Percentiles rank a stretch among this genome's conserved stretches.
Evolutionary conservation across 345 rosid genomes (phyloP).

Genomic region (Gossypium turneri): DNA sequence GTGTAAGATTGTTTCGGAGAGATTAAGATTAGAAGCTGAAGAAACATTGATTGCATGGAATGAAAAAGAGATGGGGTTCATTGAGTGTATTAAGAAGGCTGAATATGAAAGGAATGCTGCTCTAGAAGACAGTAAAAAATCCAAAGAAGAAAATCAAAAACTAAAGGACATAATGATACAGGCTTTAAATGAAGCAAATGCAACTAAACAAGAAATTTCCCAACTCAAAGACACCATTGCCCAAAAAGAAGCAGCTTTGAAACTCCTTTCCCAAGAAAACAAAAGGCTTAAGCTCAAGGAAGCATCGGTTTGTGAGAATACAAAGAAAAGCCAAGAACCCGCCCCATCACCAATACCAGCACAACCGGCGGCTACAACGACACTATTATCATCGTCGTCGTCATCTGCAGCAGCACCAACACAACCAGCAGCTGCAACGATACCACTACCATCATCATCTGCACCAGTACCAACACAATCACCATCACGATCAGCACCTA

Average conservation of each 20-base stretch:
- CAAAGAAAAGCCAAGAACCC: conserved; percentile 25
- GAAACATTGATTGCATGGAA: conserved; percentile 72
- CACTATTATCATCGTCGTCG: too few species aligned
- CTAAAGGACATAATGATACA: conserved; percentile 75
- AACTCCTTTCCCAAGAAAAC: conserved; percentile 51
- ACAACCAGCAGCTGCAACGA: too few species aligned
- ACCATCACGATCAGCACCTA: too few species aligned
- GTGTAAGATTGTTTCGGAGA: conserved; percentile 48
- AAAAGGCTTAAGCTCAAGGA: conserved; percentile 62
- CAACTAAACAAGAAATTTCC: conserved; percentile 49
- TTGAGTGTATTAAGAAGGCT: conserved; percentile 56
- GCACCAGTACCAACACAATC: too few species aligned
- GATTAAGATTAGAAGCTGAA: conserved; percentile 71
- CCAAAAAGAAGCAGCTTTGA: conserved; percentile 54
- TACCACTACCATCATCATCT: too few species aligned
- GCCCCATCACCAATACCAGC: too few species aligned
- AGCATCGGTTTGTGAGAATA: conserved; percentile 47
- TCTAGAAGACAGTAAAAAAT: conserved; percentile 39
- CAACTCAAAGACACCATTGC: neutral
- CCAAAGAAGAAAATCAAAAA: conserved; percentile 61
- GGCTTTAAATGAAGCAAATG: conserved; percentile 80
- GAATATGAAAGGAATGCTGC: conserved; percentile 60
- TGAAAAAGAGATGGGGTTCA: conserved; percentile 66
- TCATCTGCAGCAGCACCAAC: too few species aligned
- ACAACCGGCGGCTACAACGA: too few species aligned